Conservation (phyloP, 202 grass and related monocot species). For the Setaria italica region DNA sequence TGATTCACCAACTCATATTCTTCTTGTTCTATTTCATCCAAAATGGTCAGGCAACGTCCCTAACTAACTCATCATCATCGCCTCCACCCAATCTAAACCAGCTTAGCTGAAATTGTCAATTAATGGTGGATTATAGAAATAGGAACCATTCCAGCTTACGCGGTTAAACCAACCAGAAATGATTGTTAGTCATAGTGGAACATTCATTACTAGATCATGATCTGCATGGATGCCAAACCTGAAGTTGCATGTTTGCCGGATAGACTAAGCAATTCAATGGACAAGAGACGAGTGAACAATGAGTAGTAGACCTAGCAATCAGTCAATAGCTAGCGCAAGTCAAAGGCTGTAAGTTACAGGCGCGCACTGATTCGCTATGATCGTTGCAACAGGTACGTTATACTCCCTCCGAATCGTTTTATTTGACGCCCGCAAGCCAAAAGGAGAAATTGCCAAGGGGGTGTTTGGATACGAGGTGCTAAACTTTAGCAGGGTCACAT, state of each 20-base stretch:
- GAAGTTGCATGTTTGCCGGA: not conserved
- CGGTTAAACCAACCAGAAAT: not conserved
- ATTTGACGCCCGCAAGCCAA: too few relatives aligned
- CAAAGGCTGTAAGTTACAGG: not conserved
- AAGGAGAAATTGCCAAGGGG: too few relatives aligned
- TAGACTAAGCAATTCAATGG: not conserved
- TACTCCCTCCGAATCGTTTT: too few relatives aligned
- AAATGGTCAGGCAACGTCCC: not conserved
- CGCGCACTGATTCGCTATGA: not conserved
- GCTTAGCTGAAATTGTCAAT: not conserved
- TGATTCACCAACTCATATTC: not conserved
- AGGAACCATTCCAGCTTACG: not conserved
- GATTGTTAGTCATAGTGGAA: not conserved
- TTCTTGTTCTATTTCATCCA: not conserved
- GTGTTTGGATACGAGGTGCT: too few relatives aligned
- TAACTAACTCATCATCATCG: constrained; percentile 11
- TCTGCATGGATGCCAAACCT: not conserved
- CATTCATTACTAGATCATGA: not conserved
- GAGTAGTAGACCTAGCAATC: not conserved
- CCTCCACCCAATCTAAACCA: not conserved
- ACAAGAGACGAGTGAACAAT: not conserved
- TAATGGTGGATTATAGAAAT: not conserved
- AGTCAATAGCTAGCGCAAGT: not conserved
- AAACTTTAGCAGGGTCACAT: too few relatives aligned
- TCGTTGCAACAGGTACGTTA: not conserved